phyloP scores from a whole-genome alignment of 805 yeast genomes.

The Pichia scutulata region DNA sequence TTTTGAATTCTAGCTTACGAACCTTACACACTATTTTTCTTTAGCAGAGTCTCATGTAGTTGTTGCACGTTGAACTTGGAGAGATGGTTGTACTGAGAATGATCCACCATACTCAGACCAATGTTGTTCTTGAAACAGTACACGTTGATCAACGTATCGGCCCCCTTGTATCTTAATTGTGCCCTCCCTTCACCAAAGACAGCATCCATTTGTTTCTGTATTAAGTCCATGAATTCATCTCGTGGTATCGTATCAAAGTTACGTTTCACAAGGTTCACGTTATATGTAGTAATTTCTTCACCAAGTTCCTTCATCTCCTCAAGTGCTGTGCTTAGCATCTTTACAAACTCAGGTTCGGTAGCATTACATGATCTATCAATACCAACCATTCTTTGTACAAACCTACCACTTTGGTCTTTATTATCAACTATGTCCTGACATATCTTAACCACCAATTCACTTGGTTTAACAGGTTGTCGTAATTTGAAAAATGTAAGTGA shows the following conservation, averaged over 20 bases:
- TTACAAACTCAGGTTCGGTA: constrained; percentile 54
- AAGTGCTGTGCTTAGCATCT: constrained; percentile 30
- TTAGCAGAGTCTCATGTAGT: constrained; percentile 39
- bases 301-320: constrained; percentile 10
- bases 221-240: constrained; percentile 60
- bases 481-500: constrained; percentile 82
- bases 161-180: constrained; percentile 69
- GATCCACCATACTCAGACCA: constrained; percentile 76
- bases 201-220: constrained; percentile 27
- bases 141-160: constrained; percentile 70
- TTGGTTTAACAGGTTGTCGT: constrained; percentile 74
- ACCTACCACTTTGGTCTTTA: constrained; percentile 53
- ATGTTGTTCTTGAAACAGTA: constrained; percentile 85
- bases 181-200: constrained; percentile 13
- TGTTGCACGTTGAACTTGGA: constrained; percentile 77
- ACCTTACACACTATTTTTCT: neutral
- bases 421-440: constrained; percentile 53
- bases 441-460: constrained; percentile 52
- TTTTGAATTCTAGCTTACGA: neutral
- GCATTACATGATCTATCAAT: constrained; percentile 70
- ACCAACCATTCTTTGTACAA: constrained; percentile 75
- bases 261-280: constrained; percentile 72
- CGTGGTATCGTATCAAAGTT: constrained; percentile 69
- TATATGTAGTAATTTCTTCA: constrained; percentile 40
- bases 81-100: constrained; percentile 43